Evolutionary conservation across 2,329 filamentous ascomycete genomes (phyloP).

Genomic region (Ceratocystis papillata): DNA sequence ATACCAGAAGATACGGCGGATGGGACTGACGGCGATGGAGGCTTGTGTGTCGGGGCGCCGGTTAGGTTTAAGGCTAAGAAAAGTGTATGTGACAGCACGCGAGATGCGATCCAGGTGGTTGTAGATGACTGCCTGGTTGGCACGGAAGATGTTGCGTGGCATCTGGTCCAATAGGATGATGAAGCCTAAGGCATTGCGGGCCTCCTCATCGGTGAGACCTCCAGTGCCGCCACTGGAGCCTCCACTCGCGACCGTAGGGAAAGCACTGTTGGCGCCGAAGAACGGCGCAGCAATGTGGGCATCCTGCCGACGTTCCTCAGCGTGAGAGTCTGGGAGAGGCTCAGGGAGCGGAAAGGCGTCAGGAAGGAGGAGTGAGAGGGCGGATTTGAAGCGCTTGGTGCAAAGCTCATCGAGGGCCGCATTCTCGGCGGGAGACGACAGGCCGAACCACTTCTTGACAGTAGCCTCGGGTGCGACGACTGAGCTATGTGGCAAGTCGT

Average conservation of each 20-base stretch:
- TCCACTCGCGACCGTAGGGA: not conserved
- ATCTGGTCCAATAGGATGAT: conserved; percentile 53
- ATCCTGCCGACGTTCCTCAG: conserved; percentile 18
- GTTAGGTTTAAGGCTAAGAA: conserved; percentile 29
- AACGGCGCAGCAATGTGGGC: conserved; percentile 19
- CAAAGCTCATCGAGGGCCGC: conserved; percentile 21
- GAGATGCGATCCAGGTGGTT: conserved; percentile 46
- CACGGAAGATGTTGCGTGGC: conserved; percentile 50
- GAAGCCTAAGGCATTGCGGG: conserved; percentile 39
- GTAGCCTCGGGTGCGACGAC: not conserved
- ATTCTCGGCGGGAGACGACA: conserved; percentile 7
- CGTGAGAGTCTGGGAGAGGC: conserved; percentile 17
- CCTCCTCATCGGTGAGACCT: conserved; percentile 18
- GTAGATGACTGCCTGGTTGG: conserved; percentile 39
- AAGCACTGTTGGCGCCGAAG: conserved; percentile 14
- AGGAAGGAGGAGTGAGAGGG: conserved; percentile 11
- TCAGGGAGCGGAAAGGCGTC: conserved; percentile 30
- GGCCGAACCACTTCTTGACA: conserved; percentile 24
- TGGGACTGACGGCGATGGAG: conserved; percentile 31
- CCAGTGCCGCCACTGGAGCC: not conserved
- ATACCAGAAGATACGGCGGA: conserved; percentile 46
- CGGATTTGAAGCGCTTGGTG: conserved; percentile 4
- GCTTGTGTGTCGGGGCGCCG: conserved; percentile 24
- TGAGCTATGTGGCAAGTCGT: conserved; percentile 17
- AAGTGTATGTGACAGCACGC: conserved; percentile 33